phyloP scores from a whole-genome alignment of 75 land plant species.

The Pinus tabuliformis region DNA sequence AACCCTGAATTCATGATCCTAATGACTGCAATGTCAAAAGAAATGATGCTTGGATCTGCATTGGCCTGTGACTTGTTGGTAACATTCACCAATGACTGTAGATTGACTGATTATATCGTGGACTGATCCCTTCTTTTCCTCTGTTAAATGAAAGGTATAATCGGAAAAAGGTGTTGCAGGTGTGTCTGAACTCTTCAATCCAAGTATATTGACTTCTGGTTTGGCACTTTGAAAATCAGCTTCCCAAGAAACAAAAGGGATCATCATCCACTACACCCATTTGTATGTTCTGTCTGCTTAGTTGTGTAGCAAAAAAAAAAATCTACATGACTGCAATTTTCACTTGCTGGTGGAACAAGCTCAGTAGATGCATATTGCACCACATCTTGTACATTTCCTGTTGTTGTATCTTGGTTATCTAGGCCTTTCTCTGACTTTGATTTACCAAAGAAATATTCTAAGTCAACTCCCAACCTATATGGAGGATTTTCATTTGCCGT shows the following conservation, averaged over 20 bases:
- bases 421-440: background rate
- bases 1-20: too few relatives aligned
- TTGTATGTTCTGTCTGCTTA: background rate
- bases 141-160: background rate
- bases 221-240: conserved; percentile 9
- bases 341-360: background rate
- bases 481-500: background rate
- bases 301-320: background rate
- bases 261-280: background rate
- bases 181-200: background rate
- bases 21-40: too few relatives aligned
- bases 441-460: conserved; percentile 5
- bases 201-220: background rate
- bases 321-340: background rate
- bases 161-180: background rate
- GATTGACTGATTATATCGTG: background rate
- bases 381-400: background rate
- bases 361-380: conserved; percentile 2
- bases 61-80: too few relatives aligned
- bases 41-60: too few relatives aligned
- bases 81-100: background rate
- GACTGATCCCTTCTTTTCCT: background rate
- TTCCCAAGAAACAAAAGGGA: background rate
- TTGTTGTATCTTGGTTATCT: background rate
- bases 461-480: background rate